Evolutionary conservation across 2,329 filamentous ascomycete species (phyloP), one percentile per base, ranked within the genome.

Genomic region (Penicillium sp.): DNA sequence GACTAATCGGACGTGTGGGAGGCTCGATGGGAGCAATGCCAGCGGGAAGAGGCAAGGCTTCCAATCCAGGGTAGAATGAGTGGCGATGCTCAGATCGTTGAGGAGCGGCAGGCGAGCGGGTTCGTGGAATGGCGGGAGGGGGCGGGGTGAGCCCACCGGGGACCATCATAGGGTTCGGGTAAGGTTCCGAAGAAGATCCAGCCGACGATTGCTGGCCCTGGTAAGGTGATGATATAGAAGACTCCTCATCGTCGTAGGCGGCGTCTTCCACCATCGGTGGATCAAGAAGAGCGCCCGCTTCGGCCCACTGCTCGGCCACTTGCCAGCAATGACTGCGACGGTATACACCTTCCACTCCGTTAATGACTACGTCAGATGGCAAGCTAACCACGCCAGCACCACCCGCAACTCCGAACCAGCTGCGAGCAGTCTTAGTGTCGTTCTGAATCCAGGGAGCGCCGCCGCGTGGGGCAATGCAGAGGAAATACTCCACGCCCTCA

Each of bases 291-390:
- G 69, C 63, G 53, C 72, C 71, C 19, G 77, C 75, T 36, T 78
- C 76, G 9, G 79, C 79, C 87, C 87, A 89, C 63, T 82, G 78
- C 63, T 84, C 80, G 3, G 86, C 87, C 66, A 82, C 80, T 57
- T 81, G 75, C 87, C 87, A 90, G 73, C 87, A 89, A 69, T 90
- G 87, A 60, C 84, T 87, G 42, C 87, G 83, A 17, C 84, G 81
- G 71, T 89, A 90, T 43, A 88, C 82, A 44, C 84, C 86, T 67
- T 90, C 87, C 1, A 87, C 82, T 19, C 87, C 84, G 64, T 89
- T 82, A 62, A 87, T 83, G 43, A 89, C 83, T 27, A 88, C 76
- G 66, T 89, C 86, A 0, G 81, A 82, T 1, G 87, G 86, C 6
- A 89, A 72, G 59, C 77, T 82, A 42, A 89, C 86, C 9, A 88